Percentiles rank a stretch among this genome's conserved stretches.
Conservation (phyloP, 202 grass and related monocot genomes). For the Hordeum pubiflorum region DNA sequence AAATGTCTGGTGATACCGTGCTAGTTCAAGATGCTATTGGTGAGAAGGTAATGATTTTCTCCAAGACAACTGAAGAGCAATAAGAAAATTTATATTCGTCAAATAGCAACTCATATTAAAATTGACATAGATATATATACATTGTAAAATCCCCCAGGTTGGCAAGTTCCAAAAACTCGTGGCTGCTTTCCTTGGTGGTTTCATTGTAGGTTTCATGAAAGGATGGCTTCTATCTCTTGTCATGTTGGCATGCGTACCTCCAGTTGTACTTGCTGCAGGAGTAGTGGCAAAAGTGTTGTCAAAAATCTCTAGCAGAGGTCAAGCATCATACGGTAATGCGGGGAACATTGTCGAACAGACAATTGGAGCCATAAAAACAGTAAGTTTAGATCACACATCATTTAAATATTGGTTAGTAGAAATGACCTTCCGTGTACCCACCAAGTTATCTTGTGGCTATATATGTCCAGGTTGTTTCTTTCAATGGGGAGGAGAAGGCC, state of each 20-base stretch:
- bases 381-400: not conserved
- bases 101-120: not conserved
- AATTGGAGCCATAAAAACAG: not conserved
- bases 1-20: not conserved
- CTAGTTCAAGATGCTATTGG: not conserved
- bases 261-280: not conserved
- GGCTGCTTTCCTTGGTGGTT: not conserved
- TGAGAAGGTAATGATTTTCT: not conserved
- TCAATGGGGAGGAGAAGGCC: conserved; percentile 64
- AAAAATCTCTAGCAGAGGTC: not conserved
- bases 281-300: not conserved
- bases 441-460: not conserved
- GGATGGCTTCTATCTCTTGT: not conserved
- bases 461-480: conserved; percentile 40
- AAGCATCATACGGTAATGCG: not conserved
- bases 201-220: not conserved
- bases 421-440: not conserved
- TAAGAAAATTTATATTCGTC: not conserved
- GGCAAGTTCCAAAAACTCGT: not conserved
- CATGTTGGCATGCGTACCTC: not conserved
- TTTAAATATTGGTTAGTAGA: not conserved
- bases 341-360: not conserved
- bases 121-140: not conserved
- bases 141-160: not conserved
- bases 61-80: not conserved